phyloP scores from a whole-genome alignment of 2,329 filamentous ascomycete genomes.

The Aspergillus pseudotamarii region DNA sequence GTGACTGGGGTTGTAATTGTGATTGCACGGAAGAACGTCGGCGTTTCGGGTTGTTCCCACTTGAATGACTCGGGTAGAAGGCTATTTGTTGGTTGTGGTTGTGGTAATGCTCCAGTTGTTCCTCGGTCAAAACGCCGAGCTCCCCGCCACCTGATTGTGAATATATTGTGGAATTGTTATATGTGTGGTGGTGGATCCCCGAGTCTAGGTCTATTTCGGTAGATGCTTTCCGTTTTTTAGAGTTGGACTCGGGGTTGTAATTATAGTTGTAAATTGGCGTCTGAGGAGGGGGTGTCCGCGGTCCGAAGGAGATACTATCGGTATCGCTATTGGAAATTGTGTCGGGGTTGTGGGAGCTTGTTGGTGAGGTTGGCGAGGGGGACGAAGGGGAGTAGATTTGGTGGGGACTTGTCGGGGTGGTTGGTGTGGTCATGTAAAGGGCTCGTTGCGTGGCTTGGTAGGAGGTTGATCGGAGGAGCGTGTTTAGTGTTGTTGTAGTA shows the following conservation, averaged over 20 bases:
- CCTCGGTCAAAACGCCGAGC: not conserved
- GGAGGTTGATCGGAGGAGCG: conserved; percentile 23
- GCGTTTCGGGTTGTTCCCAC: not conserved
- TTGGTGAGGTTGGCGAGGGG: conserved; percentile 21
- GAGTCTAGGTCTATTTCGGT: no score
- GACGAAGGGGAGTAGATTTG: not conserved
- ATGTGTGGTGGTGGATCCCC: no score
- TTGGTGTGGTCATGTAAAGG: conserved; percentile 24
- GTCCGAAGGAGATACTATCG: not conserved
- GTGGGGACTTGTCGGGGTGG: conserved; percentile 15
- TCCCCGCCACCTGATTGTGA: no score
- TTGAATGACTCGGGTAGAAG: not conserved
- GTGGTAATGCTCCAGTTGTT: no score
- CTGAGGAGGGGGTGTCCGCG: not conserved
- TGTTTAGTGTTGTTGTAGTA: conserved; percentile 12
- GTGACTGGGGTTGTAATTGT: no score
- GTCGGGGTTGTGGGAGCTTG: conserved; percentile 19
- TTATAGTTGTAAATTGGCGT: not conserved
- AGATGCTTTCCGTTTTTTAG: not conserved
- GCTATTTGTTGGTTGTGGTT: not conserved
- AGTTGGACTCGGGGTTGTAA: not conserved
- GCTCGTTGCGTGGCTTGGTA: conserved; percentile 27
- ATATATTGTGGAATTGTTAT: no score
- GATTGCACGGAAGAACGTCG: conserved; percentile 1
- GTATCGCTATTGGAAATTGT: conserved; percentile 17